These are phyloP conservation scores for Triticum urartu DNA, from an alignment of 176 grass and related monocot species.

Conservation along the genomic window DNA sequence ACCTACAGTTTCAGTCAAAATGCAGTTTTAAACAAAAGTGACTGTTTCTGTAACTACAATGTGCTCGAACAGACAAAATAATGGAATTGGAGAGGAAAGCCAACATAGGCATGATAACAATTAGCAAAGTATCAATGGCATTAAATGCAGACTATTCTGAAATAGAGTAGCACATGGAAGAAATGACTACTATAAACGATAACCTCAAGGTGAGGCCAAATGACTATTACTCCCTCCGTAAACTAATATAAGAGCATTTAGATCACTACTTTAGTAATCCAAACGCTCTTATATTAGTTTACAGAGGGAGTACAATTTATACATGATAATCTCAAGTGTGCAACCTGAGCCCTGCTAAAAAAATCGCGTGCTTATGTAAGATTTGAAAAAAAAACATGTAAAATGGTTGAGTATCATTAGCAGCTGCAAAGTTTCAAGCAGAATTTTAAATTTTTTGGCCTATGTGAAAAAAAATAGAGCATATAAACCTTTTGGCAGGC, in stretches of 20 bases:
- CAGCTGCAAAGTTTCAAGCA: neutral
- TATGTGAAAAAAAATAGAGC: neutral
- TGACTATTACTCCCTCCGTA: neutral
- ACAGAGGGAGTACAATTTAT: neutral
- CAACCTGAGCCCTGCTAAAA: neutral
- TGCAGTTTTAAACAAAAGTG: conserved; percentile 12
- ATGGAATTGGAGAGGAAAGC: neutral
- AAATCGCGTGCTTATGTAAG: neutral
- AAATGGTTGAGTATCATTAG: neutral
- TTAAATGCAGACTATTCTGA: conserved; percentile 4
- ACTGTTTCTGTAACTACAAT: neutral
- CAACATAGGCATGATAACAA: neutral
- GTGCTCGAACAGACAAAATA: neutral
- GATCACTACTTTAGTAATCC: no score
- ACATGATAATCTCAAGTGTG: neutral
- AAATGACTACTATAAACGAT: neutral
- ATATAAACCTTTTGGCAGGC: conserved; percentile 2
- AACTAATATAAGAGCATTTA: no score
- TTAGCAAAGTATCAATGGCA: neutral
- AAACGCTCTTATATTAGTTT: no score
- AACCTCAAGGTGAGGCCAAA: neutral
- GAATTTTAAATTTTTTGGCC: neutral
- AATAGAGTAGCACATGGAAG: conserved; percentile 18
- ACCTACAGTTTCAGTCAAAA: conserved; percentile 47
- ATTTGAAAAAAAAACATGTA: neutral